phyloP scores from a whole-genome alignment of 2,329 filamentous ascomycete genomes.

The Tolypocladium pustulatum region DNA sequence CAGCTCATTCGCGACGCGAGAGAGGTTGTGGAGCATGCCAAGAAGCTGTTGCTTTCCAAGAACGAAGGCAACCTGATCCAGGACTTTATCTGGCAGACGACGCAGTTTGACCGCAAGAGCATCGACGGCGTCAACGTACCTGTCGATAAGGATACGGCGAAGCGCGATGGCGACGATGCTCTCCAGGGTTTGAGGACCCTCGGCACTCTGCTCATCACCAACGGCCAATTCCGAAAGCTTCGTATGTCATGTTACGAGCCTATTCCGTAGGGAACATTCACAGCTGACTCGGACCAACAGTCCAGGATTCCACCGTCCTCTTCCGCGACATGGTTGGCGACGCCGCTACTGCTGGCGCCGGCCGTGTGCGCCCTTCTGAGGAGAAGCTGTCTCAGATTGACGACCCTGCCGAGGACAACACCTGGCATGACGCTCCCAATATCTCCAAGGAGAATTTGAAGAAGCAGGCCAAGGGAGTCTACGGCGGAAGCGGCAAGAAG shows the following conservation, averaged over 20 bases:
- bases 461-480: constrained; percentile 54
- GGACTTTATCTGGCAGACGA: constrained; percentile 93
- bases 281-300: constrained; percentile 18
- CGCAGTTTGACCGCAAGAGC: constrained; percentile 56
- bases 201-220: constrained; percentile 82
- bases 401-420: constrained; percentile 76
- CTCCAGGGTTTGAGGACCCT: constrained; percentile 79
- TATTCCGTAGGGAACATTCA: too few species aligned
- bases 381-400: constrained; percentile 72
- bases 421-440: constrained; percentile 82
- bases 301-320: constrained; percentile 71
- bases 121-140: constrained; percentile 54
- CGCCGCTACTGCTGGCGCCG: constrained; percentile 69
- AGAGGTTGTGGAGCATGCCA: constrained; percentile 73
- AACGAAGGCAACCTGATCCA: constrained; percentile 91
- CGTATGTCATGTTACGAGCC: constrained; percentile 41
- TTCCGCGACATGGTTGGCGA: constrained; percentile 88
- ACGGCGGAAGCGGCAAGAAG: constrained; percentile 41
- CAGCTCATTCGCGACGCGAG: constrained; percentile 67
- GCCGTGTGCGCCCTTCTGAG: constrained; percentile 64
- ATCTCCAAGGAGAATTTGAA: constrained; percentile 60
- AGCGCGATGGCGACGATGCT: constrained; percentile 75
- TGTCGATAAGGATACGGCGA: constrained; percentile 63
- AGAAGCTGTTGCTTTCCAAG: constrained; percentile 79
- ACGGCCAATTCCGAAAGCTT: constrained; percentile 91